Conservation (phyloP, 2,329 filamentous ascomycete species). For the Teratosphaeria destructans region DNA sequence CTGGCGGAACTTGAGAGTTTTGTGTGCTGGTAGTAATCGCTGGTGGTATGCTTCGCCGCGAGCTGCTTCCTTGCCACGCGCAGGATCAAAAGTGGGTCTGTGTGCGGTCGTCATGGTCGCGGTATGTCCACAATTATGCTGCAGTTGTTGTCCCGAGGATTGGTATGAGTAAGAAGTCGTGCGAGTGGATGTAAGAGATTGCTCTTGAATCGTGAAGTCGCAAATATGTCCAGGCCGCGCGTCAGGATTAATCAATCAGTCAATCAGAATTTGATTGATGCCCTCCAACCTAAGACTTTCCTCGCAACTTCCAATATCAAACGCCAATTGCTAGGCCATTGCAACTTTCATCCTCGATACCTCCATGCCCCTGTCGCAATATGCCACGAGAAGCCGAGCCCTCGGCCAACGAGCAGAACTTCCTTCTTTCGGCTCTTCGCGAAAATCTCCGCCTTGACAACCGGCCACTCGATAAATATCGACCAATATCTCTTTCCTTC, state of each 20-base stretch:
- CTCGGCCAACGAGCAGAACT: conserved; percentile 78
- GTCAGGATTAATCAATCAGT: background rate
- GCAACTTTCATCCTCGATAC: background rate
- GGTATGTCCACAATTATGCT: background rate
- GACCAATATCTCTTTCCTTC: conserved; percentile 67
- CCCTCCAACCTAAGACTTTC: background rate
- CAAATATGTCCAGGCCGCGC: background rate
- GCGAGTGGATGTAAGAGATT: background rate
- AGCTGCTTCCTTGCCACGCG: conserved; percentile 86
- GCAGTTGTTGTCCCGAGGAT: background rate
- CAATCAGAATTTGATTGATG: background rate
- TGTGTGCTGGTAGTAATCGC: conserved; percentile 86
- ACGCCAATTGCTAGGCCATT: background rate
- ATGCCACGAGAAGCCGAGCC: conserved; percentile 94
- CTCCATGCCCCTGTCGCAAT: conserved; percentile 14
- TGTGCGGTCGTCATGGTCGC: conserved; percentile 45
- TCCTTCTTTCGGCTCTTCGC: conserved; percentile 71
- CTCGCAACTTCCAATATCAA: background rate
- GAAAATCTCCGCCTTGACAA: conserved; percentile 77
- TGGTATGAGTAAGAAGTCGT: background rate
- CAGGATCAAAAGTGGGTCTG: conserved; percentile 93
- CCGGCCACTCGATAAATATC: conserved; percentile 68
- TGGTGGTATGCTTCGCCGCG: conserved; percentile 93
- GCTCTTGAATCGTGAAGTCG: background rate
- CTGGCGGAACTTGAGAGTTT: conserved; percentile 78